Evolutionary conservation across 2,329 filamentous ascomycete species (phyloP).

Genomic region (Sclerotinia spermophila): DNA sequence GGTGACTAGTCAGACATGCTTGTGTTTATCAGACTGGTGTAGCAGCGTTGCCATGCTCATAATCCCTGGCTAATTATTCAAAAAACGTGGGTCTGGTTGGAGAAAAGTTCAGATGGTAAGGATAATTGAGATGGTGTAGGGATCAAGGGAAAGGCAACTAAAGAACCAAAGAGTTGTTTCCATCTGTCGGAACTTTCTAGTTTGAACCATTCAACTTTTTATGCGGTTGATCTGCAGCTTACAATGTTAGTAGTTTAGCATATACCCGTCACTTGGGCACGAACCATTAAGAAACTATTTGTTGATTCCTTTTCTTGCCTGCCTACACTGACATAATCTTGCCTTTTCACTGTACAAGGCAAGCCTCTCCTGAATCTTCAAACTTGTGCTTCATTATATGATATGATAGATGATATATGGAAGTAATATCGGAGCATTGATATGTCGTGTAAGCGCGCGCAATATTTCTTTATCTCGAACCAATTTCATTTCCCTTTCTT

Average conservation of each 20-base stretch:
- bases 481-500: background rate
- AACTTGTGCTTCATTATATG: background rate
- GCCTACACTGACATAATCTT: background rate
- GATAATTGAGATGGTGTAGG: conserved; percentile 11
- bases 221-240: conserved; percentile 1
- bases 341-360: background rate
- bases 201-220: background rate
- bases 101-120: conserved; percentile 9
- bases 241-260: background rate
- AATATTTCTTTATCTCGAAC: background rate
- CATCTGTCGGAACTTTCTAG: conserved; percentile 6
- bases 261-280: background rate
- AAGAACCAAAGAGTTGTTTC: background rate
- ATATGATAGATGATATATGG: background rate
- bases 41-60: background rate
- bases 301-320: conserved; percentile 1
- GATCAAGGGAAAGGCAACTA: conserved; percentile 7
- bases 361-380: background rate
- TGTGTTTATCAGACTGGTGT: conserved; percentile 10
- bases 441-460: conserved; percentile 18
- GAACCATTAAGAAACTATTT: background rate
- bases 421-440: background rate
- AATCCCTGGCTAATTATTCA: background rate
- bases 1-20: conserved; percentile 5
- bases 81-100: conserved; percentile 18